These are phyloP conservation scores for Phaeoacremonium minimum DNA, from an alignment of 2,329 filamentous ascomycete species.

Conservation along the genomic window DNA sequence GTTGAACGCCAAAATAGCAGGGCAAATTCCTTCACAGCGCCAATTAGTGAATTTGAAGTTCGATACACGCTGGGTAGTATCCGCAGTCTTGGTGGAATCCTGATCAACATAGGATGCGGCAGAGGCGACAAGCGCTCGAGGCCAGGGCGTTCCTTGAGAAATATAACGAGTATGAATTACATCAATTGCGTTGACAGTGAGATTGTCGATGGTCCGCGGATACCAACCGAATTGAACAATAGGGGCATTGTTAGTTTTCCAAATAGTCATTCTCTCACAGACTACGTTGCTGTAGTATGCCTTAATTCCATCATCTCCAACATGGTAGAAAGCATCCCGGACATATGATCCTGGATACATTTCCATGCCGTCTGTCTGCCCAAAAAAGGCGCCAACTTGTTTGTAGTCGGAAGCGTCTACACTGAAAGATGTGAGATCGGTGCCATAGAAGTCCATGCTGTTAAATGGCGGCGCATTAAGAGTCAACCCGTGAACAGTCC, in stretches of 20 bases:
- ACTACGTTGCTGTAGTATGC: conserved; percentile 23
- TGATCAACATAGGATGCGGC: too few species aligned
- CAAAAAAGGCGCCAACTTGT: conserved; percentile 30
- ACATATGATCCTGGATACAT: conserved; percentile 23
- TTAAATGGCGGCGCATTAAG: conserved; percentile 29
- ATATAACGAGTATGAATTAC: conserved; percentile 24
- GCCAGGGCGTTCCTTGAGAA: too few species aligned
- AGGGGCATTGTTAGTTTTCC: conserved; percentile 25
- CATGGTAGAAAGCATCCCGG: conserved; percentile 28
- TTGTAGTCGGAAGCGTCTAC: conserved; percentile 26
- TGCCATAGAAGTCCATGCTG: conserved; percentile 22
- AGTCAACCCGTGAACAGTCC: conserved; percentile 23
- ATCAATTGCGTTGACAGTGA: conserved; percentile 19
- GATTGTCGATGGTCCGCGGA: conserved; percentile 17
- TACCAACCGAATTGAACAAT: conserved; percentile 30
- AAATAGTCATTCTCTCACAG: conserved; percentile 17
- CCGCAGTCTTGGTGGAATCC: too few species aligned
- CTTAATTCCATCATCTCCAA: conserved; percentile 29
- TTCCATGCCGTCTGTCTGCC: conserved; percentile 29
- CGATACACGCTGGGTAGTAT: too few species aligned
- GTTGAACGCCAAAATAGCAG: too few species aligned
- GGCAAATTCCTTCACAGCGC: too few species aligned
- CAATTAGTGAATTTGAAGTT: too few species aligned
- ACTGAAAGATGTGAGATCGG: conserved; percentile 15
- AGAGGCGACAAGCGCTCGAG: too few species aligned